phyloP scores from a whole-genome alignment of 139 green algal genomes.

The Chloropicon primus region DNA sequence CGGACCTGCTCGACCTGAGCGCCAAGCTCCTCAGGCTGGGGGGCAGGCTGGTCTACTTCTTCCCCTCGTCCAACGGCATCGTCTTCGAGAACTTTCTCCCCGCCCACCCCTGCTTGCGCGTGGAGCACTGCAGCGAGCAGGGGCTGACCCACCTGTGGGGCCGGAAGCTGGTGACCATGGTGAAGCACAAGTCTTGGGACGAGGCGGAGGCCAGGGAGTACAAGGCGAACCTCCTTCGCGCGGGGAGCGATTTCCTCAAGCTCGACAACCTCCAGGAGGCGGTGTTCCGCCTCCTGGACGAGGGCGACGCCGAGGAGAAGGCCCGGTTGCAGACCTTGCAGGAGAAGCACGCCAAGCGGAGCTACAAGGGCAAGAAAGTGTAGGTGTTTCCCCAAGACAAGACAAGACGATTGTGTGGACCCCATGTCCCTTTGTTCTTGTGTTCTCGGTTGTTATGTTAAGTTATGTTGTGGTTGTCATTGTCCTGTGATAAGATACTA shows the following conservation, averaged over 20 bases:
- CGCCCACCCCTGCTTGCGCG: background rate
- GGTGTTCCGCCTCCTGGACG: background rate
- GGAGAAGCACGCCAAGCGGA: too few species aligned
- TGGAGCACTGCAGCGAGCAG: conserved; percentile 66
- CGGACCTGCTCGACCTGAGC: conserved; percentile 71
- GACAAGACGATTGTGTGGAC: too few species aligned
- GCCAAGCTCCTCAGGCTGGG: conserved; percentile 48
- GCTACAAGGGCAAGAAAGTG: too few species aligned
- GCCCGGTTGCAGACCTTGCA: too few species aligned
- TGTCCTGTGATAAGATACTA: too few species aligned
- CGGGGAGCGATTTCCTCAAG: background rate
- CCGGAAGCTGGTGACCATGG: conserved; percentile 74
- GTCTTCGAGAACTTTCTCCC: background rate
- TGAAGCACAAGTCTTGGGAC: conserved; percentile 35
- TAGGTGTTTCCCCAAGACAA: too few species aligned
- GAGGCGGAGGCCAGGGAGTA: conserved; percentile 9
- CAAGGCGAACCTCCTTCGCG: background rate
- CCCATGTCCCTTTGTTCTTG: too few species aligned
- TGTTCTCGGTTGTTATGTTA: too few species aligned
- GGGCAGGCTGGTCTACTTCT: conserved; percentile 15
- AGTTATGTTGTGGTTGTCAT: too few species aligned
- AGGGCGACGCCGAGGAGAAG: too few species aligned
- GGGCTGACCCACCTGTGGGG: conserved; percentile 60
- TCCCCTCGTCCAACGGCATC: background rate
- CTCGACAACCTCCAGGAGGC: background rate